A percentile compares a stretch with the other conserved stretches of the same genome.
Evolutionary conservation across 1,284 basidiomycete genomes (phyloP).

Genomic region (Rhodotorula mucilaginosa): DNA sequence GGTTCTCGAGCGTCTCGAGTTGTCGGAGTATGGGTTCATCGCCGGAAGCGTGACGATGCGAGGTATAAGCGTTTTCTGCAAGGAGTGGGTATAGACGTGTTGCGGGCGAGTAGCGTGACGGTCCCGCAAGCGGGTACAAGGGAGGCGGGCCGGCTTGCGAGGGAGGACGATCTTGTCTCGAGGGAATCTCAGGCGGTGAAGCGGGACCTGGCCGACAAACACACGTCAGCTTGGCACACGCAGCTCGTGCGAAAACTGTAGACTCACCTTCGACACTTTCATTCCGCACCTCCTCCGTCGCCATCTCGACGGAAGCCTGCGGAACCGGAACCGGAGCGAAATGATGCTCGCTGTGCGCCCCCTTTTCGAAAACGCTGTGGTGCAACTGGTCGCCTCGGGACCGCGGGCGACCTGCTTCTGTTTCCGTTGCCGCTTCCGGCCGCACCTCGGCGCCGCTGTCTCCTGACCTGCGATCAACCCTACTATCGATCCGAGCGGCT

Average conservation of each 20-base stretch:
- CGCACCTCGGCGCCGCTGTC: background rate
- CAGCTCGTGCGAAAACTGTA: too few species aligned
- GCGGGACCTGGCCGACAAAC: background rate
- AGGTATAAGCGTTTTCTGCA: background rate
- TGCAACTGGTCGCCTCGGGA: background rate
- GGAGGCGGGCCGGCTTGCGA: background rate
- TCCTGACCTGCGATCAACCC: background rate
- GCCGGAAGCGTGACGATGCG: background rate
- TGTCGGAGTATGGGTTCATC: constrained; percentile 13
- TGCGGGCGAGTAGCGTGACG: constrained; percentile 2
- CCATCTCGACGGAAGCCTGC: background rate
- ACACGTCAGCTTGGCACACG: background rate
- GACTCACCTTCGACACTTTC: background rate
- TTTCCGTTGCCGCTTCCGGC: too few species aligned
- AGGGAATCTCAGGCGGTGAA: background rate
- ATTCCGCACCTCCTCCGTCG: too few species aligned
- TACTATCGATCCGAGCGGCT: background rate
- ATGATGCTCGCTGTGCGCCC: background rate
- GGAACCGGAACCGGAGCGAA: background rate
- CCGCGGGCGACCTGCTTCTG: background rate
- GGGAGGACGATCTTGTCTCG: background rate
- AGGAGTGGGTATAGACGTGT: background rate
- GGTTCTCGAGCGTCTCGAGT: constrained; percentile 12
- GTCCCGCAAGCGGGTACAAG: background rate
- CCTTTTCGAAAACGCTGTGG: background rate